phyloP scores from a whole-genome alignment of 257 asterid species.

The Solanum tarijense region DNA sequence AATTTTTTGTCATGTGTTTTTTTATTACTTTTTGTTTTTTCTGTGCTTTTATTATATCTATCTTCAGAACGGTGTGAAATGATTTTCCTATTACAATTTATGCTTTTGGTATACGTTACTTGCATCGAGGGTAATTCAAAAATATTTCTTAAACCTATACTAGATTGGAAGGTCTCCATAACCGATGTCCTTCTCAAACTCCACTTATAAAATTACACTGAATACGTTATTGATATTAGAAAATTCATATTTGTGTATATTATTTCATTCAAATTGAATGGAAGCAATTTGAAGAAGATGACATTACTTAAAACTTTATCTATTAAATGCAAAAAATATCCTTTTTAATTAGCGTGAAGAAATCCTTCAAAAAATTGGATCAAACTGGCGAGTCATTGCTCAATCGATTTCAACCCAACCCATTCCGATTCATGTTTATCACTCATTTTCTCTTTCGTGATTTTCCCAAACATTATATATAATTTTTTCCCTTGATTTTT shows the following conservation, averaged over 20 bases:
- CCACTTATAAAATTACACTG: too few relatives aligned
- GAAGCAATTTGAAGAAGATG: neutral
- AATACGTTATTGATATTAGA: too few relatives aligned
- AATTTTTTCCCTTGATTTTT: neutral
- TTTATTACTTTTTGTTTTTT: too few relatives aligned
- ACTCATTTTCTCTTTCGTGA: neutral
- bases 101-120: neutral
- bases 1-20: too few relatives aligned
- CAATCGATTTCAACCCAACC: neutral
- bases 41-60: neutral
- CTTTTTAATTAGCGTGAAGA: neutral
- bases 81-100: too few relatives aligned
- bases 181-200: neutral
- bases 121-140: neutral
- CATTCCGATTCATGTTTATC: neutral
- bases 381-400: neutral
- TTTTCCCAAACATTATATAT: neutral
- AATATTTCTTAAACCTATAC: neutral
- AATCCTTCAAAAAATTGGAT: neutral
- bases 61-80: too few relatives aligned
- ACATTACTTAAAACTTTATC: neutral
- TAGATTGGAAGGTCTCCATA: neutral
- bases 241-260: neutral
- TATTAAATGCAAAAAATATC: neutral
- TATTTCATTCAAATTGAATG: neutral